phyloP scores from a whole-genome alignment of 2,329 filamentous ascomycete genomes.

The Epichloe glyceriae region DNA sequence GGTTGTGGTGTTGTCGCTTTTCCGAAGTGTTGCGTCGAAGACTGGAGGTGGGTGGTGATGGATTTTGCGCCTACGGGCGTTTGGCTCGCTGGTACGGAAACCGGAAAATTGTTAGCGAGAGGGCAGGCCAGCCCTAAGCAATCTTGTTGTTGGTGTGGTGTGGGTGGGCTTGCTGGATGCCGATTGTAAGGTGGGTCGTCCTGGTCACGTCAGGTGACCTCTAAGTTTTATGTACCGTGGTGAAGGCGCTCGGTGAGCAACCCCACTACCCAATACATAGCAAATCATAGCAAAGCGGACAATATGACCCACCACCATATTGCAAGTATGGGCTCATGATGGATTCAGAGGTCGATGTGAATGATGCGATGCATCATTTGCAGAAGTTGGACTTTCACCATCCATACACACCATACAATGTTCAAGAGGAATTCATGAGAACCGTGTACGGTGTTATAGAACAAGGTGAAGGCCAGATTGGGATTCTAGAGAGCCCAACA shows the following conservation, averaged over 20 bases:
- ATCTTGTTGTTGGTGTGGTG: background rate
- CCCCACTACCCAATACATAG: background rate
- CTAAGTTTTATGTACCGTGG: slow-evolving; percentile 10
- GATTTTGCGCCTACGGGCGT: slow-evolving; percentile 23
- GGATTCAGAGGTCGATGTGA: slow-evolving; percentile 3
- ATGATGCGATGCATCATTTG: slow-evolving; percentile 11
- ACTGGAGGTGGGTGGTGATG: slow-evolving; percentile 24
- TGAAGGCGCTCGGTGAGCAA: slow-evolving; percentile 1
- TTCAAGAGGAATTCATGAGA: slow-evolving; percentile 80
- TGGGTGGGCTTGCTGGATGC: background rate
- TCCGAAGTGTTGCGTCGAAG: slow-evolving; percentile 24
- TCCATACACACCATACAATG: slow-evolving; percentile 75
- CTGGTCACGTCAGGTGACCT: slow-evolving; percentile 18
- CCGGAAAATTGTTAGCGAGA: slow-evolving; percentile 26
- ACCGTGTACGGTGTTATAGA: slow-evolving; percentile 70
- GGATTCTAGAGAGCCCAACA: slow-evolving; percentile 88
- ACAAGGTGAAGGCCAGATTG: slow-evolving; percentile 56
- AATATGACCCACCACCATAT: background rate
- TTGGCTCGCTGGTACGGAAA: slow-evolving; percentile 13
- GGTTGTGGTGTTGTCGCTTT: slow-evolving; percentile 32
- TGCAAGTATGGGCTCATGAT: slow-evolving; percentile 4
- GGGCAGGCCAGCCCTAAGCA: slow-evolving; percentile 29
- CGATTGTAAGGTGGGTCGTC: background rate
- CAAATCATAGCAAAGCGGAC: background rate
- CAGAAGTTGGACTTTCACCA: slow-evolving; percentile 59